Conservation (phyloP, 2,329 filamentous ascomycete species). For the Paecilomyces formosus region DNA sequence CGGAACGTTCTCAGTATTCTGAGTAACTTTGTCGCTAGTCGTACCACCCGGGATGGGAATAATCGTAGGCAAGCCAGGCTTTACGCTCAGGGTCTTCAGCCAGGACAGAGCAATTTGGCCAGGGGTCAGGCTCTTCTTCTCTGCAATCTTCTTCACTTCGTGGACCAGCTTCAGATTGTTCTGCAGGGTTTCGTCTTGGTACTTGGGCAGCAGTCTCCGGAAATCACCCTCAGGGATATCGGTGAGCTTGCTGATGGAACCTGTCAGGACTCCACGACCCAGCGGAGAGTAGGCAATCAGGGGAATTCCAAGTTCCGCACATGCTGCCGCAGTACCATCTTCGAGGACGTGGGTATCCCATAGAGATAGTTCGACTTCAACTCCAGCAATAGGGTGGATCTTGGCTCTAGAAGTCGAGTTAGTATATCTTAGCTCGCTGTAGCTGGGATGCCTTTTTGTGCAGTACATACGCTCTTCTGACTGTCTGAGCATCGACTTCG, state of each 20-base stretch:
- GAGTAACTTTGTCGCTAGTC: slow-evolving; percentile 27
- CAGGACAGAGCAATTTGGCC: slow-evolving; percentile 45
- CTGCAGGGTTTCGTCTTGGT: slow-evolving; percentile 44
- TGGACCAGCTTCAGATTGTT: slow-evolving; percentile 44
- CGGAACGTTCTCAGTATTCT: slow-evolving; percentile 24
- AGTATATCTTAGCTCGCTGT: slow-evolving; percentile 2
- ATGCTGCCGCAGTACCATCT: slow-evolving; percentile 51
- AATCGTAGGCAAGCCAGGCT: slow-evolving; percentile 36
- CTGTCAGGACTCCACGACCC: slow-evolving; percentile 49
- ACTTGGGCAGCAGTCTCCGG: slow-evolving; percentile 39
- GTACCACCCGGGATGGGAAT: slow-evolving; percentile 31
- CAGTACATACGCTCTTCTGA: slow-evolving; percentile 30
- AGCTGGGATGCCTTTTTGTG: neutral
- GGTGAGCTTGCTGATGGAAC: slow-evolving; percentile 37
- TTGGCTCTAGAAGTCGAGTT: slow-evolving; percentile 27
- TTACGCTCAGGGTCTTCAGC: slow-evolving; percentile 37
- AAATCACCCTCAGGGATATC: slow-evolving; percentile 44
- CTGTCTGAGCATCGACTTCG: slow-evolving; percentile 39
- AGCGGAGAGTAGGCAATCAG: slow-evolving; percentile 55
- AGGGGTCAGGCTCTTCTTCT: slow-evolving; percentile 36
- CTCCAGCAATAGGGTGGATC: slow-evolving; percentile 49
- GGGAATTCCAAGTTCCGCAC: slow-evolving; percentile 50
- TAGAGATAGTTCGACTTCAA: slow-evolving; percentile 55
- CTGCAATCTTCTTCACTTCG: slow-evolving; percentile 37
- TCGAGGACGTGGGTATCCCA: slow-evolving; percentile 50